Percentiles rank a stretch among this genome's conserved stretches.
Conservation (phyloP, 108 stramenopile genomes). For the Conticribra weissflogii region DNA sequence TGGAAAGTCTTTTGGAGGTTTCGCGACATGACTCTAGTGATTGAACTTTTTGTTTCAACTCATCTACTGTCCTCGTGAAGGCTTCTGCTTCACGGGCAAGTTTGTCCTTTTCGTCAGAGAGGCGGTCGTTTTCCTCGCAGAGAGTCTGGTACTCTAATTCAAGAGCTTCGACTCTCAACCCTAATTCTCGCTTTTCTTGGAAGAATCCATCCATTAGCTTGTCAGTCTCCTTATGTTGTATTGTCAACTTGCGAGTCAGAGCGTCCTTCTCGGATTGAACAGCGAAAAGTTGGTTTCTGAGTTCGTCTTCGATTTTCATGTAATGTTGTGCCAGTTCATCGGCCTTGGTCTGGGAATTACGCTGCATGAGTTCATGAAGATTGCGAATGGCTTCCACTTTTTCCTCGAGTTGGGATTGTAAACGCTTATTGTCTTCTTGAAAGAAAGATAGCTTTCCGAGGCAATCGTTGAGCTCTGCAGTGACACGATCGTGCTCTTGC, state of each 20-base stretch:
- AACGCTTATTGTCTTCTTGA: not conserved
- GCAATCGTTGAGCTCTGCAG: constrained; percentile 7
- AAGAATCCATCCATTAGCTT: constrained; percentile 26
- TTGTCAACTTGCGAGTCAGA: constrained; percentile 18
- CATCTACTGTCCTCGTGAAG: constrained; percentile 17
- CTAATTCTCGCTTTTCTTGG: constrained; percentile 32
- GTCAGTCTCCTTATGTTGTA: constrained; percentile 23
- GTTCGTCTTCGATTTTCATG: constrained; percentile 52
- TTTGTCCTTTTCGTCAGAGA: constrained; percentile 9
- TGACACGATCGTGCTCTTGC: constrained; percentile 12
- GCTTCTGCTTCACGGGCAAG: constrained; percentile 9
- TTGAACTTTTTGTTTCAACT: constrained; percentile 17
- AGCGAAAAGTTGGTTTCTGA: constrained; percentile 32
- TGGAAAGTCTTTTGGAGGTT: not conserved
- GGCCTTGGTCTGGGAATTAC: constrained; percentile 16
- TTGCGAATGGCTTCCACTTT: constrained; percentile 19
- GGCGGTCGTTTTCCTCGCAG: not conserved
- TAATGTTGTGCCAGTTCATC: constrained; percentile 36
- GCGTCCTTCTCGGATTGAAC: constrained; percentile 34
- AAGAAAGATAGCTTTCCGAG: constrained; percentile 11
- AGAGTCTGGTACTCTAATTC: constrained; percentile 2
- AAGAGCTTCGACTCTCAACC: constrained; percentile 11
- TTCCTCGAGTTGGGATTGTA: constrained; percentile 17
- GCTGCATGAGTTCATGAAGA: constrained; percentile 16
- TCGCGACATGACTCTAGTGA: constrained; percentile 1